Evolutionary conservation across 441 rosid species (phyloP), one percentile per base, ranked within the genome.

Genomic region (Erodium chrysanthum): DNA sequence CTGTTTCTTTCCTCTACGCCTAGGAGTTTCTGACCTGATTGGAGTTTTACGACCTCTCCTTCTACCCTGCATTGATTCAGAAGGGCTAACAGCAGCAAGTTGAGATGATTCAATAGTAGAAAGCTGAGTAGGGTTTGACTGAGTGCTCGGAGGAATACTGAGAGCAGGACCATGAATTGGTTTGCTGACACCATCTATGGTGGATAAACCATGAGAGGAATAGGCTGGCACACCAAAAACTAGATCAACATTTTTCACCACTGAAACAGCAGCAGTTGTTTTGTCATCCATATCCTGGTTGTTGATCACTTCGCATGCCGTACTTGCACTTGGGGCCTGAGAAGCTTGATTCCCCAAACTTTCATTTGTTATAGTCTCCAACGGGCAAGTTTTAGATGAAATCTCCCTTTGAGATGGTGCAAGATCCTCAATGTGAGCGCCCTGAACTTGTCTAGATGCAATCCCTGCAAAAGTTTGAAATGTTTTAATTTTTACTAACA

Each of bases 1-100:
- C 44, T 64, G 77, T 73, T 75, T 84, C 74, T 68, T 83, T 72
- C 85, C 86, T 70, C 86, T 78, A 21, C 81, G 85, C 77, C 72
- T 79, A 18, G 85, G 82, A 33, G 76, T 73, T 71, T 82, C 86
- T 1, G 48, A 78, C 64, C 79, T 79, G 25, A 46, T 37, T 66
- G 75, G 77, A 65, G 76, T 46, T 69, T 81, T 84, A 22, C 81
- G 85, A 42, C 84, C 84, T 64, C 73, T 82, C 79, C 85, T 75
- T 77, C 71, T 83, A 37, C 29, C 79, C 40, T 69, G 82, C 54
- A 68, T 18, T 23, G 78, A 63, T 60, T 72, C 84, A 23, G 77
- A 46, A 48, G 71, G 71, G 27, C 52, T 62, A 33, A 70, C 25
- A 70, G 77, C 25, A 44, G 66, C 40, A 29, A 76, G 74, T 58